Percentiles rank a stretch among this genome's conserved stretches.
Conservation (phyloP, 2,329 filamentous ascomycete species). For the Celoporthe dispersa region DNA sequence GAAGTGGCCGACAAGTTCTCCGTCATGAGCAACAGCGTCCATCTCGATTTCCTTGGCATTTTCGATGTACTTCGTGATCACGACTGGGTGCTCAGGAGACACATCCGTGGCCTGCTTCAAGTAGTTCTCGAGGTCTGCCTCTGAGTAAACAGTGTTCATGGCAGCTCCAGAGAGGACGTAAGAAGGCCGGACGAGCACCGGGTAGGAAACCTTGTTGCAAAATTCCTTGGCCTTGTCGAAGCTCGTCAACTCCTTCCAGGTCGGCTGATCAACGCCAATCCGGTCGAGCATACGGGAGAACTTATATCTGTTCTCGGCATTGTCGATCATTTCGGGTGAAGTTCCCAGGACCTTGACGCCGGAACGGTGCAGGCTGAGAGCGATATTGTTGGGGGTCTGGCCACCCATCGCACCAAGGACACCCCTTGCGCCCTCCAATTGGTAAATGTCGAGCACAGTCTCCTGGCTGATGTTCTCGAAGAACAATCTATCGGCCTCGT, state of each 20-base stretch:
- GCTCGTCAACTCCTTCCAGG: slow-evolving; percentile 97
- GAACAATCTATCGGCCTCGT: slow-evolving; percentile 92
- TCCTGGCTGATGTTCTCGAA: slow-evolving; percentile 95
- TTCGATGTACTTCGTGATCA: slow-evolving; percentile 99
- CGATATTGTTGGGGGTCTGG: slow-evolving; percentile 97
- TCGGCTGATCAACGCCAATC: slow-evolving; percentile 93
- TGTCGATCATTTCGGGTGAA: slow-evolving; percentile 98
- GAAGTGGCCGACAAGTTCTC: slow-evolving; percentile 90
- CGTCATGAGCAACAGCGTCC: slow-evolving; percentile 93
- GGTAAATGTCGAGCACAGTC: slow-evolving; percentile 90
- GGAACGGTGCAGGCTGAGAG: slow-evolving; percentile 82
- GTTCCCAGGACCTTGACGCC: slow-evolving; percentile 94
- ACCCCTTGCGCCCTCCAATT: slow-evolving; percentile 80
- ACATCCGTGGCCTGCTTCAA: slow-evolving; percentile 90
- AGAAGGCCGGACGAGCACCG: slow-evolving; percentile 91
- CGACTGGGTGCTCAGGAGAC: slow-evolving; percentile 92
- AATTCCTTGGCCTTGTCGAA: slow-evolving; percentile 88
- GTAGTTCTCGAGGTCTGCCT: slow-evolving; percentile 88
- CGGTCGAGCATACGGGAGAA: slow-evolving; percentile 97
- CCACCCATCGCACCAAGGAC: slow-evolving; percentile 96
- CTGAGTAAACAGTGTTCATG: slow-evolving; percentile 99
- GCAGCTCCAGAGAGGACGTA: slow-evolving; percentile 97
- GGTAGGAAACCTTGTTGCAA: slow-evolving; percentile 87
- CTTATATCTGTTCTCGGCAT: slow-evolving; percentile 96
- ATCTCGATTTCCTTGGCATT: slow-evolving; percentile 99